Percentiles rank a stretch among this genome's conserved stretches.
Evolutionary conservation across 73 alveolate species (phyloP).

Genomic region (Paramecium bursaria): DNA sequence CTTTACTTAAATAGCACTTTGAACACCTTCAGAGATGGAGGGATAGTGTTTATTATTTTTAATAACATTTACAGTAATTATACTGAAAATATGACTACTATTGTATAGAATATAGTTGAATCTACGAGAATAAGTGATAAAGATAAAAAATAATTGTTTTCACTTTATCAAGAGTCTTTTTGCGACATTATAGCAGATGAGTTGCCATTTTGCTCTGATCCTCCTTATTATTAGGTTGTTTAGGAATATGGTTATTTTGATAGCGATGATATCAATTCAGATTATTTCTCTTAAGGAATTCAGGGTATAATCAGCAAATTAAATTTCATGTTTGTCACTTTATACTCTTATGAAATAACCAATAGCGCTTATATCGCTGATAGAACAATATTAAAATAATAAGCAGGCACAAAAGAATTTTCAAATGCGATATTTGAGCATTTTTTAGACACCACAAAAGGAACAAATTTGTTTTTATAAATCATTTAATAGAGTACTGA

Average conservation of each 20-base stretch:
- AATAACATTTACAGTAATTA: not conserved
- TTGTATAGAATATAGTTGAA: conserved; percentile 7
- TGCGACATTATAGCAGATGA: not conserved
- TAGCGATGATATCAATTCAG: conserved; percentile 32
- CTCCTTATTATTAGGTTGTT: not conserved
- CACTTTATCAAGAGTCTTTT: not conserved
- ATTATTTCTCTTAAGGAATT: conserved; percentile 34
- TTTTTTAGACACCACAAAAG: conserved; percentile 44
- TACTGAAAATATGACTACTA: conserved; percentile 9
- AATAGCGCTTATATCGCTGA: conserved; percentile 18
- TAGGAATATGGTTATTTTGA: not conserved
- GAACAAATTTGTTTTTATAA: conserved; percentile 14
- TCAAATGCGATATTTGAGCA: conserved; percentile 38
- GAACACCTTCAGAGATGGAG: conserved; percentile 5
- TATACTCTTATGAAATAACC: conserved; percentile 7
- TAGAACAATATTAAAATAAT: not conserved
- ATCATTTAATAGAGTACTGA: not conserved
- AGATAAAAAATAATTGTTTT: not conserved
- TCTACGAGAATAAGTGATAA: not conserved
- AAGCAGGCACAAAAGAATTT: conserved; percentile 4
- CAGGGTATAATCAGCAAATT: conserved; percentile 16
- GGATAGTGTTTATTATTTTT: not conserved
- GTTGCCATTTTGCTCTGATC: conserved; percentile 18
- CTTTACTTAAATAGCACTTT: not conserved
- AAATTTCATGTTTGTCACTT: not conserved